Base-by-base conservation (phyloP, 116 monocot species). In the Iris pallida region DNA sequence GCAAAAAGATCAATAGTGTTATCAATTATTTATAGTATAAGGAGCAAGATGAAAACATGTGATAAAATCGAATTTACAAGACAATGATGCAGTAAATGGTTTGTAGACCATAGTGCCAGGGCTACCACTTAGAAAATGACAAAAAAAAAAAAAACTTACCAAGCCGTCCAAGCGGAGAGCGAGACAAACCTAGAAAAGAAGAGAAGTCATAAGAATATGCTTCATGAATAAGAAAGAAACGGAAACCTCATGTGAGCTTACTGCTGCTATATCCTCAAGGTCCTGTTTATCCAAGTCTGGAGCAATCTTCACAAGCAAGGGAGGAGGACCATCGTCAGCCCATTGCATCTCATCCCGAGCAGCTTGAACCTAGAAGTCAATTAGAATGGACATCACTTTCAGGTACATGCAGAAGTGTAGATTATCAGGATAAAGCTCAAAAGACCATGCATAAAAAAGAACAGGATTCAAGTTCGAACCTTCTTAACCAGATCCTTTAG, bases 291-390 rank as follows among this genome's bases (percentile, higher is more conserved):
- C 80, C 66, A 94, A 81, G 75, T 94, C 93, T 0, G 93, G 93
- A 63, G 90, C 87, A 79, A 94, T 94, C 73, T 94, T 94, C 42
- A 94, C 93, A 63, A 94, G 80, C 73, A 94, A 79, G 16, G 93
- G 93, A 55, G 93, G 93, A 53, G 93, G 93, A 56, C 93, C 93
- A 41, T 94, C 93, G 70, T 87, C 93, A 46, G 80, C 93, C 89
- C 93, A 94, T 68, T 94, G 93, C 93, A 94, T 94, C 63, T 94
- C 93, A 79, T 94, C 93, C 56, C 90, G 82, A 59, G 93, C 93
- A 82, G 86, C 93, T 87, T 94, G 93, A 66, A 90, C 90, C 93
- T 93, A 55, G 9, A 69, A 10, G 42, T 54, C 17, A 18, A 63
- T 5, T 13, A 51, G 13, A 51, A 51, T 51, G 13, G 13, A 51